Evolutionary conservation across 2,329 filamentous ascomycete species (phyloP), one percentile per base, ranked within the genome.

Genomic region (Epichloe glyceriae): DNA sequence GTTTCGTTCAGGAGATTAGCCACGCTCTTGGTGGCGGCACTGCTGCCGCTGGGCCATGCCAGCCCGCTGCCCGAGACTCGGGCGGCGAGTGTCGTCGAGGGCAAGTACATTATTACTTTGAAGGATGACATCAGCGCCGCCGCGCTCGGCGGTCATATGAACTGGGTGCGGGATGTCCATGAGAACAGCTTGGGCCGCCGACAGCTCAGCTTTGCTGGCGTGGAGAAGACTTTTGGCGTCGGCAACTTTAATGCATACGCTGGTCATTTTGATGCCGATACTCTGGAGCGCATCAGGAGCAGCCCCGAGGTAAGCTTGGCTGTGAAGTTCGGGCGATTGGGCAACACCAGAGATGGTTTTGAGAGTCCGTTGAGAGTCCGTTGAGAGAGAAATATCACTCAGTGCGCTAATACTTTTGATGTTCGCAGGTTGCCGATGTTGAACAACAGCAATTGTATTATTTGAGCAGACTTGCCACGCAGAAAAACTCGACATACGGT

Each of bases 61-160:
- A 41, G n/a, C 15, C 38, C 26, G n/a, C 10, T 38, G 26, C 11
- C 48, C 14, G 12, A 37, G 20, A 22, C 17, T 6, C n/a, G 22
- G 17, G 49, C 50, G 8, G 37, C 46, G 46, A 41, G 52, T 49
- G 54, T 67, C 38, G 54, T 69, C 40, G 57, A 66, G 46, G 64
- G 63, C 55, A 71, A 67, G 55, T 74, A 73, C 58, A 74, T 74
- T 51, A 60, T 74, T 59, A 74, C 70, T 35, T 55, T 74, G 19
- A 70, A 72, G 58, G 60, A 65, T 8, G 62, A 63, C 34, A 56
- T 67, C 41, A 55, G 55, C 14, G 53, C 60, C 15, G 54, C 58
- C 1, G 57, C 63, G n/a, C 54, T 70, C 26, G 62, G 65, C n/a
- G 54, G 57, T 34, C 68, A 71, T 49, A 30, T 69, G 3, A 49